phyloP scores from a whole-genome alignment of 2,329 filamentous ascomycete genomes.

The Colletotrichum sp. region DNA sequence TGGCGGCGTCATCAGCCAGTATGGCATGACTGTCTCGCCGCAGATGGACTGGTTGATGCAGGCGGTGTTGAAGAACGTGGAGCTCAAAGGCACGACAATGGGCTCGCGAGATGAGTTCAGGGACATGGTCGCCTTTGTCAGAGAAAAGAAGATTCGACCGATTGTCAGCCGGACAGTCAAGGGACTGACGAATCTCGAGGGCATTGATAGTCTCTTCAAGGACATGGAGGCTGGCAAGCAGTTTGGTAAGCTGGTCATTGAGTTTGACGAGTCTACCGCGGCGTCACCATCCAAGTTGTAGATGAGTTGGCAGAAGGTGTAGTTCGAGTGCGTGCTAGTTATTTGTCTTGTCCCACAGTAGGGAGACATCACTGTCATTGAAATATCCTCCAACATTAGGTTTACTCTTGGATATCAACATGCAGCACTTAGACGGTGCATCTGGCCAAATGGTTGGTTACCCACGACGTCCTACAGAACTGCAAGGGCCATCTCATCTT shows the following conservation, averaged over 20 bases:
- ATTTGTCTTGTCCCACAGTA: neutral
- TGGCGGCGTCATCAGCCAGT: conserved; percentile 83
- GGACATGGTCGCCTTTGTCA: conserved; percentile 89
- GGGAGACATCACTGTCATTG: neutral
- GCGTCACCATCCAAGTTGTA: conserved; percentile 45
- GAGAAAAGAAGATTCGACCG: conserved; percentile 72
- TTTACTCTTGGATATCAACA: neutral
- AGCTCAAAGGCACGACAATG: conserved; percentile 88
- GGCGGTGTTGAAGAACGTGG: conserved; percentile 85
- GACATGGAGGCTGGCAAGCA: conserved; percentile 87
- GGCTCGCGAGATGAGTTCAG: conserved; percentile 86
- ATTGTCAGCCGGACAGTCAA: conserved; percentile 76
- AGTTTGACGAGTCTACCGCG: conserved; percentile 54
- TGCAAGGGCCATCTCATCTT: neutral
- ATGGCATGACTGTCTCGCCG: conserved; percentile 89
- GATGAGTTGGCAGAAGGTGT: neutral
- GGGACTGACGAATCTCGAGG: conserved; percentile 76
- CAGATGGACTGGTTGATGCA: conserved; percentile 87
- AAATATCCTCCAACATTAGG: no score
- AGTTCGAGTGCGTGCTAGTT: neutral
- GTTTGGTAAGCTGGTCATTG: conserved; percentile 91
- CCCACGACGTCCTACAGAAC: neutral
- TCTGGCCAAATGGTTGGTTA: neutral
- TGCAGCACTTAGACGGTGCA: neutral
- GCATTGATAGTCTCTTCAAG: conserved; percentile 81